Base-by-base conservation (phyloP, 2,329 filamentous ascomycete species). In the Botrytis fabae region DNA sequence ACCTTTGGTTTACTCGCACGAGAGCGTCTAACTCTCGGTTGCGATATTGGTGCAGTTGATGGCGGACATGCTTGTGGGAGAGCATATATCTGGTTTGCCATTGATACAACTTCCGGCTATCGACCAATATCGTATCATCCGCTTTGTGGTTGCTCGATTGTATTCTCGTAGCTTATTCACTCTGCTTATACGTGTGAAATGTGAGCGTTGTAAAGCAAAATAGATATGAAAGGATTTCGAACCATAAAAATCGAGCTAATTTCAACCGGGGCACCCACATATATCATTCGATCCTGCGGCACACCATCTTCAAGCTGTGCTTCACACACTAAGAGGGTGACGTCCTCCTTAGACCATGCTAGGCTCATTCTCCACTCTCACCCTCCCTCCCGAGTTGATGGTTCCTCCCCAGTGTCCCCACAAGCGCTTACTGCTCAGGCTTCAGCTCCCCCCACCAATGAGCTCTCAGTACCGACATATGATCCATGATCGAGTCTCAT, bases 1-100 rank as follows among this genome's bases (percentile, higher is more conserved):
- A 80, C 78, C 69, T 80, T 80, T 20, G 79, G 79, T 57, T 77
- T 80, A 71, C 78, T 79, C 7, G 77, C 78, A 57, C 79, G 76
- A 51, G 78, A 72, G 28, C 69, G 69, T 54, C 69, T 48, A n/a
- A 71, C 48, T 38, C 28, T 70, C 4, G 69, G 69, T 35, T 71
- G 59, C 38, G 60, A 22, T 42, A 64, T 59, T 25, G 57, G 59
- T 22, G 40, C 14, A 28, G 35, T 51, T 32, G 32, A 18, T 32
- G 44, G 40, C 35, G 69, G 40, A 51, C 57, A 70, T 32, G 69
- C 25, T 44, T 46, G 57, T 10, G 69, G 59, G 42, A 70, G 48
- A 51, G 46, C 12, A 44, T 64, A 32, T 25, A 70, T 63, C 46
- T 64, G 59, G 60, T 70, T 46, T 40, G 69, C 59, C 59, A 70